These are phyloP conservation scores for Cyclostephanos tholiformis DNA, from an alignment of 108 stramenopile genomes.

Conservation along the genomic window DNA sequence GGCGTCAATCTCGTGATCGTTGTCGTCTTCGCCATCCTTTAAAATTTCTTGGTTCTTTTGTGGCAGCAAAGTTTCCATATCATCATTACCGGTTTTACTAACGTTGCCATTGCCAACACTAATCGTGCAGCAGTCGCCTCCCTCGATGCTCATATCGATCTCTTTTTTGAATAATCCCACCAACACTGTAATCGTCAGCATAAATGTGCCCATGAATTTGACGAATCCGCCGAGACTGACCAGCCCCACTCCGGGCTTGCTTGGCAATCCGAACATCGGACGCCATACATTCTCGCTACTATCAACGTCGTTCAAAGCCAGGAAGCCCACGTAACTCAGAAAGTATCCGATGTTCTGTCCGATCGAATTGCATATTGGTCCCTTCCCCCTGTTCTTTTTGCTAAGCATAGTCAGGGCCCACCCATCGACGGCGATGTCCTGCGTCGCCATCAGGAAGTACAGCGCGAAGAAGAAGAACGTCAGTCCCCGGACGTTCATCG, in stretches of 20 bases:
- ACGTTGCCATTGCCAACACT: conserved; percentile 11
- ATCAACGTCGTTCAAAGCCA: conserved; percentile 94
- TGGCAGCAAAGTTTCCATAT: conserved; percentile 36
- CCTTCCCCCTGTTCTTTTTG: conserved; percentile 92
- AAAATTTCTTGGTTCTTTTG: conserved; percentile 20
- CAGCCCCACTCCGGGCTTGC: conserved; percentile 62
- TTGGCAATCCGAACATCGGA: conserved; percentile 65
- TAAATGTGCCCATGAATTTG: conserved; percentile 90
- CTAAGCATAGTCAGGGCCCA: conserved; percentile 99
- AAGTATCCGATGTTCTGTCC: conserved; percentile 98
- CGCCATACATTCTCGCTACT: conserved; percentile 84
- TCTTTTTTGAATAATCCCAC: conserved; percentile 94
- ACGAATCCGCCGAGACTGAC: conserved; percentile 92
- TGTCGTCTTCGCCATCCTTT: conserved; percentile 59
- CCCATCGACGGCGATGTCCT: conserved; percentile 99
- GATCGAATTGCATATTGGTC: conserved; percentile 94
- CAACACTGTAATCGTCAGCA: conserved; percentile 86
- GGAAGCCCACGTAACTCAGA: conserved; percentile 93
- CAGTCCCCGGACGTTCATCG: conserved; percentile 79
- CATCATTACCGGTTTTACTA: conserved; percentile 14
- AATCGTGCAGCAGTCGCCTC: conserved; percentile 29
- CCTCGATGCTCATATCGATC: conserved; percentile 41
- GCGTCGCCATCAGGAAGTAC: conserved; percentile 98
- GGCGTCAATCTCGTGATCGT: conserved; percentile 86
- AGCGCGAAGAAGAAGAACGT: conserved; percentile 94